These are phyloP conservation scores for Lithocarpus polystachyus DNA, from an alignment of 306 rosid genomes.

Conservation along the genomic window DNA sequence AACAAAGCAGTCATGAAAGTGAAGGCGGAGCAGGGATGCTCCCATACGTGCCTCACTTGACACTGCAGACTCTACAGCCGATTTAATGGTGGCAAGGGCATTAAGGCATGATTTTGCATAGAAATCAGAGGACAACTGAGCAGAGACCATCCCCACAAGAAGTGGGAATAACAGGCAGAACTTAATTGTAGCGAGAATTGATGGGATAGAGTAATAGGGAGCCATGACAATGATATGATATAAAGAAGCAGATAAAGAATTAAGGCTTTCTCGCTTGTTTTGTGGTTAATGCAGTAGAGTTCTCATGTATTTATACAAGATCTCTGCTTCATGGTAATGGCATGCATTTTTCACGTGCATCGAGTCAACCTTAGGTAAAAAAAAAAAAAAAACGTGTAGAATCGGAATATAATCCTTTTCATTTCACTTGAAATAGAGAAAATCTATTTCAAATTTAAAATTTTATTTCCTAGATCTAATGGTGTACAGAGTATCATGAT, in stretches of 20 bases:
- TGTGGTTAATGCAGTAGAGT: conserved; percentile 1
- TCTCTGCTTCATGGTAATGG: neutral
- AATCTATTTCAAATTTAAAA: too few relatives aligned
- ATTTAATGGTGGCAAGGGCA: conserved; percentile 48
- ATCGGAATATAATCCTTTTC: too few relatives aligned
- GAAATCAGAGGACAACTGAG: conserved; percentile 47
- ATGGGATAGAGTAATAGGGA: neutral
- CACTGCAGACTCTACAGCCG: conserved; percentile 38
- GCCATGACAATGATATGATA: conserved; percentile 3
- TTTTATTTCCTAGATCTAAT: too few relatives aligned
- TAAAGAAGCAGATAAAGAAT: too few relatives aligned
- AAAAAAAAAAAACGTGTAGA: too few relatives aligned
- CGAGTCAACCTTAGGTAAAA: too few relatives aligned
- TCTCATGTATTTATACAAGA: neutral
- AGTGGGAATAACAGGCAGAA: conserved; percentile 11
- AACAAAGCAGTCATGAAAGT: conserved; percentile 83
- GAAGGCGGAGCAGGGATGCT: conserved; percentile 75
- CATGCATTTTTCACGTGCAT: too few relatives aligned
- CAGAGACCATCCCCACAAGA: conserved; percentile 34
- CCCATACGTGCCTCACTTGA: conserved; percentile 63
- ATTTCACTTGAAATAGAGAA: too few relatives aligned
- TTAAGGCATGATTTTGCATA: conserved; percentile 46
- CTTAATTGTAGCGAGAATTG: neutral
- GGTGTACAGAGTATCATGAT: too few relatives aligned
- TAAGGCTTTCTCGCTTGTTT: neutral